A percentile compares a stretch with the other conserved stretches of the same genome.
These are phyloP conservation scores for Pichia membranifaciens DNA, from an alignment of 805 yeast species.

Conservation along the genomic window DNA sequence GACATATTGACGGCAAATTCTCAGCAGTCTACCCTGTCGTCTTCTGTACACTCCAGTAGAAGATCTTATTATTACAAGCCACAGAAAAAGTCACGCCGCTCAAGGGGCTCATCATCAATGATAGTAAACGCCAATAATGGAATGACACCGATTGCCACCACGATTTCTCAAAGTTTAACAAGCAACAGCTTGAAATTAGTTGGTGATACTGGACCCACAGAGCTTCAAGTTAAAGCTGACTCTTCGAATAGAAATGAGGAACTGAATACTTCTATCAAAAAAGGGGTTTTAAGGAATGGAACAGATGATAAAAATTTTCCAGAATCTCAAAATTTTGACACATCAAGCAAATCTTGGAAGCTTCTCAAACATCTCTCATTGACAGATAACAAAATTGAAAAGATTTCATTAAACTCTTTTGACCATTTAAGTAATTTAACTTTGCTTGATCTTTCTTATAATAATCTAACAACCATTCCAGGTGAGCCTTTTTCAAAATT, in stretches of 20 bases:
- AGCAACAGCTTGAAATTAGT: no score
- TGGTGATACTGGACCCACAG: no score
- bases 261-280: background rate
- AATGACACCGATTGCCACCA: background rate
- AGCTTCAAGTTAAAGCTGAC: no score
- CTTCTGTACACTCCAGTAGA: constrained; percentile 20
- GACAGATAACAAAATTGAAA: constrained; percentile 34
- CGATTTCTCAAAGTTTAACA: background rate
- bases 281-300: background rate
- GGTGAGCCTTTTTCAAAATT: constrained; percentile 44
- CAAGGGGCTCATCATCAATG: constrained; percentile 14
- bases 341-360: constrained; percentile 27
- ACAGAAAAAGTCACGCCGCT: constrained; percentile 13
- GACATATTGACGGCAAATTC: constrained; percentile 7
- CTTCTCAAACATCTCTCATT: constrained; percentile 36
- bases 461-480: constrained; percentile 45
- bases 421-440: constrained; percentile 29
- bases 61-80: constrained; percentile 26
- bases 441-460: constrained; percentile 51
- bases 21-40: constrained; percentile 7
- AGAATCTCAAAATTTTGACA: background rate
- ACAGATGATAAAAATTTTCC: background rate
- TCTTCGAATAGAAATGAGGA: background rate
- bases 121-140: background rate
- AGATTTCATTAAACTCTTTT: constrained; percentile 28